A percentile compares a stretch with the other conserved stretches of the same genome.
Evolutionary conservation across 2,329 filamentous ascomycete species (phyloP).

Genomic region (Scedosporium minutisporum): DNA sequence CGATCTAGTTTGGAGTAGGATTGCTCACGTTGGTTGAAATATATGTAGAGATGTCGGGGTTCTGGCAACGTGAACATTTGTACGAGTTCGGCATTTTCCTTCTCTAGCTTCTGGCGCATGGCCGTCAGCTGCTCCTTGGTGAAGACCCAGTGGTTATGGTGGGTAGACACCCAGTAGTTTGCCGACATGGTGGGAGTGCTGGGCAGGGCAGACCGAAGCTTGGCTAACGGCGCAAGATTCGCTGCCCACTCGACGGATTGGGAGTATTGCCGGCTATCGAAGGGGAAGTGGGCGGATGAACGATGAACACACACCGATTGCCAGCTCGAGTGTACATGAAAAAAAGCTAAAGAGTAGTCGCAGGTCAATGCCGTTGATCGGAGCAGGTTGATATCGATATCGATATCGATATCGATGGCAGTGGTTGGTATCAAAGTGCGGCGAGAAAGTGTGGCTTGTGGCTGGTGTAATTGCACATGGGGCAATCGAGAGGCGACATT

Average conservation of each 20-base stretch:
- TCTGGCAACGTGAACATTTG: constrained; percentile 77
- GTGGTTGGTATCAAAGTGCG: background rate
- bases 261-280: background rate
- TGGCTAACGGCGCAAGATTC: background rate
- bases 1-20: background rate
- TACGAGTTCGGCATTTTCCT: constrained; percentile 63
- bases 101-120: constrained; percentile 66
- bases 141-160: constrained; percentile 85
- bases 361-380: no score
- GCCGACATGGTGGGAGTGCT: constrained; percentile 59
- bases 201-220: background rate
- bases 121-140: constrained; percentile 69
- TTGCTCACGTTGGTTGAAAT: constrained; percentile 74
- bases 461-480: background rate
- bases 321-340: no score
- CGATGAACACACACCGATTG: background rate
- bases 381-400: no score
- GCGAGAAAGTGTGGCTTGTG: background rate
- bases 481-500: background rate
- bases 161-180: constrained; percentile 94
- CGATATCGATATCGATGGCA: background rate
- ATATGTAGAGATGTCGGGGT: constrained; percentile 74
- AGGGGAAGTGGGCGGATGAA: background rate
- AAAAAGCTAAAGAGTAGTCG: no score
- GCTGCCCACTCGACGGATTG: background rate